Conservation (phyloP, 768 basidiomycete genomes). For the Tylopilus rubrobrunneus region DNA sequence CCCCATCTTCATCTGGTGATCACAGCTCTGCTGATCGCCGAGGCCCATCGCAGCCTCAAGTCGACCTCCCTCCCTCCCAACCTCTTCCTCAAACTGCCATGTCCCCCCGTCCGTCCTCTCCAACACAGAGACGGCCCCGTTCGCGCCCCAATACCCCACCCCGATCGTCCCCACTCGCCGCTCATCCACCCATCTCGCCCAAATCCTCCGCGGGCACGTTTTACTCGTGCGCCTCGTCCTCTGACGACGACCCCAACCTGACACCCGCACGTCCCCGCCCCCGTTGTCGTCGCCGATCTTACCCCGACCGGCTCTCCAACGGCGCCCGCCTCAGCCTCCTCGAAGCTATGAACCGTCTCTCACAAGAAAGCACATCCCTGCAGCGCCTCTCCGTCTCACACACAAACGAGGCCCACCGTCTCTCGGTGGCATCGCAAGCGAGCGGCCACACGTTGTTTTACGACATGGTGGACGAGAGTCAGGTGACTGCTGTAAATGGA, state of each 20-base stretch:
- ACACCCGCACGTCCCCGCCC: constrained; percentile 15
- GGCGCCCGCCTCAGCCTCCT: constrained; percentile 24
- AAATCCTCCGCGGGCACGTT: constrained; percentile 29
- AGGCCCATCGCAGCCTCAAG: constrained; percentile 6
- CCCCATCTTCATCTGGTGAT: not conserved
- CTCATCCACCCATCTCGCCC: constrained; percentile 19
- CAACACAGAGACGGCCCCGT: constrained; percentile 10
- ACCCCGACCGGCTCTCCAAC: constrained; percentile 22
- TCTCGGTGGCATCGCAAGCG: constrained; percentile 21
- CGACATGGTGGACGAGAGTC: constrained; percentile 9
- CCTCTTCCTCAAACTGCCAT: constrained; percentile 2
- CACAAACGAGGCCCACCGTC: constrained; percentile 10
- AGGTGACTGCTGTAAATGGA: not conserved
- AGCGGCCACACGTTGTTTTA: constrained; percentile 29
- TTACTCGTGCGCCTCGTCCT: constrained; percentile 15
- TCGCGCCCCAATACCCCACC: constrained; percentile 19
- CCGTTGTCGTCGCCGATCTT: constrained; percentile 21
- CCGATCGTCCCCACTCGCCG: constrained; percentile 9
- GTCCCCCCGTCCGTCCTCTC: constrained; percentile 5
- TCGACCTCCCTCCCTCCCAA: not conserved
- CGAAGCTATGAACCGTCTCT: constrained; percentile 26
- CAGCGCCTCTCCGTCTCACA: constrained; percentile 6
- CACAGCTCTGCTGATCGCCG: not conserved
- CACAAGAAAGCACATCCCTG: constrained; percentile 11
- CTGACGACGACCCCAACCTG: constrained; percentile 7